Evolutionary conservation across 441 rosid genomes (phyloP).

Genomic region (Daphne laureola): DNA sequence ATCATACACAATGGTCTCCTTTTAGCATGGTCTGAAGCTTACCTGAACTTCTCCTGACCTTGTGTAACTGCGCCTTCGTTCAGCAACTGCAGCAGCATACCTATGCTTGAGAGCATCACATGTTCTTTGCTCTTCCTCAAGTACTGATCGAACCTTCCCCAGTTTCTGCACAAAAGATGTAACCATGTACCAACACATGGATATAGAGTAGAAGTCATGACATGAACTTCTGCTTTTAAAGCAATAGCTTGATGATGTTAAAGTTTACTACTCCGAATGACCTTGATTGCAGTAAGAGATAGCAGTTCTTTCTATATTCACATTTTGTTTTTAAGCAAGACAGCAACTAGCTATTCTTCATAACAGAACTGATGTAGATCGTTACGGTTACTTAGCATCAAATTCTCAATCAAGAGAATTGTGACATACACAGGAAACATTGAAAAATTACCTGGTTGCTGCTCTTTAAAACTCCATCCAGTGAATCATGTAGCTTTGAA

Average conservation of each 20-base stretch:
- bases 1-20: no score
- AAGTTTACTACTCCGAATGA: no score
- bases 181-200: not conserved
- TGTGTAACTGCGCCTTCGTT: conserved; percentile 46
- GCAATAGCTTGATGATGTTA: no score
- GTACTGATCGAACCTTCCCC: conserved; percentile 44
- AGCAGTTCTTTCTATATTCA: no score
- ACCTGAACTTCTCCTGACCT: conserved; percentile 62
- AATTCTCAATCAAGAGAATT: no score
- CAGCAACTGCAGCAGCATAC: conserved; percentile 50
- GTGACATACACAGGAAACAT: not conserved
- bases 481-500: conserved; percentile 57
- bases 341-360: no score
- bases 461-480: conserved; percentile 79
- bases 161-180: conserved; percentile 49
- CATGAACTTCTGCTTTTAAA: no score
- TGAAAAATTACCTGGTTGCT: conserved; percentile 56
- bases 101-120: conserved; percentile 44
- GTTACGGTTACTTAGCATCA: no score
- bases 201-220: no score
- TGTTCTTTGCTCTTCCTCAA: conserved; percentile 53
- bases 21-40: conserved; percentile 9
- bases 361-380: no score
- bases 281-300: no score
- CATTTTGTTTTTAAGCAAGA: no score